Conservation (phyloP, 108 stramenopile genomes). For the Nannochloropsis gaditana region DNA sequence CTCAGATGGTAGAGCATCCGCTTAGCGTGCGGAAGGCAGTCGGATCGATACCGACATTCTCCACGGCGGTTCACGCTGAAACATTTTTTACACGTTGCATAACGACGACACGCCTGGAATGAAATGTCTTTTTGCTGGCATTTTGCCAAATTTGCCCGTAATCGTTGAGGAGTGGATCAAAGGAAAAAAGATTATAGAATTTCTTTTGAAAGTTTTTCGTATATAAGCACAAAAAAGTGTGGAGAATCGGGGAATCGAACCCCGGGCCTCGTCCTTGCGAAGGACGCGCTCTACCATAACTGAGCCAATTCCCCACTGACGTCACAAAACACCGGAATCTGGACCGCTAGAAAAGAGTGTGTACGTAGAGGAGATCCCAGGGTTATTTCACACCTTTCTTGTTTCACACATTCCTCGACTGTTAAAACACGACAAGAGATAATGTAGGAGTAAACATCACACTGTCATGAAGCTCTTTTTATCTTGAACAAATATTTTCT, state of each 20-base stretch:
- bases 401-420: background rate
- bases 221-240: background rate
- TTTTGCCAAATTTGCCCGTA: too few relatives aligned
- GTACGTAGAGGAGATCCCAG: background rate
- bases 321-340: background rate
- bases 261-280: conserved; percentile 19
- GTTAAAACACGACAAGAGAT: background rate
- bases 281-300: background rate
- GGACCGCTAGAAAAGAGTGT: background rate
- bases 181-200: too few relatives aligned
- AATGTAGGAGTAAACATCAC: too few relatives aligned
- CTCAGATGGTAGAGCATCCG: conserved; percentile 24
- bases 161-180: too few relatives aligned
- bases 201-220: background rate
- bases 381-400: background rate
- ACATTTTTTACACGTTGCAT: too few relatives aligned
- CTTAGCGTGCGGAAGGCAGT: conserved; percentile 20
- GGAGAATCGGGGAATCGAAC: conserved; percentile 19
- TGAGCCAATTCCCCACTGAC: conserved; percentile 5
- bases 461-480: too few relatives aligned
- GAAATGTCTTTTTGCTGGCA: too few relatives aligned
- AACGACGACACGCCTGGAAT: too few relatives aligned
- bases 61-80: background rate
- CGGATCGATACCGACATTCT: conserved; percentile 20
- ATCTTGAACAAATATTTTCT: too few relatives aligned